Conservation (phyloP, 1,284 basidiomycete species). For the Marasmius sp. region DNA sequence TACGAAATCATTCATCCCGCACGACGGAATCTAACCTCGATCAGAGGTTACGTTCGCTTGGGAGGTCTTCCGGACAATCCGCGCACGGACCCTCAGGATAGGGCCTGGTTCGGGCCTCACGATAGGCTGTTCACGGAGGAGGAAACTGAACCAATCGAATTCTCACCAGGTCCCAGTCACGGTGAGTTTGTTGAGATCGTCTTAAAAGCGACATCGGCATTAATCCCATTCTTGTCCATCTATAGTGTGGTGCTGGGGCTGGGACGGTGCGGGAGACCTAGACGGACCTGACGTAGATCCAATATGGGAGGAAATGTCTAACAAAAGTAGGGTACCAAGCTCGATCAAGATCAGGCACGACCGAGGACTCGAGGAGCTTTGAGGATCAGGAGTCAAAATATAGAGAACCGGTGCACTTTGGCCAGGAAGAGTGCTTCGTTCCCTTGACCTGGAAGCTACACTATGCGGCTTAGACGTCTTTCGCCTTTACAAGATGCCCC, state of each 20-base stretch:
- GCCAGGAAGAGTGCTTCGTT: too few relatives aligned
- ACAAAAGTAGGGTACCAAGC: slow-evolving; percentile 58
- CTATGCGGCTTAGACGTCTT: too few relatives aligned
- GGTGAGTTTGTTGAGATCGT: slow-evolving; percentile 52
- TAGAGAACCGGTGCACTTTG: not conserved
- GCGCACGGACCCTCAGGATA: slow-evolving; percentile 90
- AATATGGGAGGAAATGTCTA: slow-evolving; percentile 87
- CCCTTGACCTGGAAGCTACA: not conserved
- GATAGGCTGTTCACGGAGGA: slow-evolving; percentile 81
- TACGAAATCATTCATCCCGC: slow-evolving; percentile 91
- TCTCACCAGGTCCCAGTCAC: slow-evolving; percentile 80
- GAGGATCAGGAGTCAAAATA: not conserved
- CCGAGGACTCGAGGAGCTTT: slow-evolving; percentile 39
- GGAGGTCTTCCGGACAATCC: slow-evolving; percentile 94
- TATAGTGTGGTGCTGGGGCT: slow-evolving; percentile 97
- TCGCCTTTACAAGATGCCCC: too few relatives aligned
- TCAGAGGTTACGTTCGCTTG: slow-evolving; percentile 86
- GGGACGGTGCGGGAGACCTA: slow-evolving; percentile 95
- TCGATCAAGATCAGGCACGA: slow-evolving; percentile 77
- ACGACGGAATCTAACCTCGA: slow-evolving; percentile 88
- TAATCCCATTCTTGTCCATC: slow-evolving; percentile 3
- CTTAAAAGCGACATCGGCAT: not conserved
- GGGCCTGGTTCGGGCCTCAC: slow-evolving; percentile 93
- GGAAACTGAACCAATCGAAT: slow-evolving; percentile 75
- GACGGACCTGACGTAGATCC: slow-evolving; percentile 95